Conservation (phyloP, 495 filamentous ascomycete genomes). For the Penicillium fimorum region DNA sequence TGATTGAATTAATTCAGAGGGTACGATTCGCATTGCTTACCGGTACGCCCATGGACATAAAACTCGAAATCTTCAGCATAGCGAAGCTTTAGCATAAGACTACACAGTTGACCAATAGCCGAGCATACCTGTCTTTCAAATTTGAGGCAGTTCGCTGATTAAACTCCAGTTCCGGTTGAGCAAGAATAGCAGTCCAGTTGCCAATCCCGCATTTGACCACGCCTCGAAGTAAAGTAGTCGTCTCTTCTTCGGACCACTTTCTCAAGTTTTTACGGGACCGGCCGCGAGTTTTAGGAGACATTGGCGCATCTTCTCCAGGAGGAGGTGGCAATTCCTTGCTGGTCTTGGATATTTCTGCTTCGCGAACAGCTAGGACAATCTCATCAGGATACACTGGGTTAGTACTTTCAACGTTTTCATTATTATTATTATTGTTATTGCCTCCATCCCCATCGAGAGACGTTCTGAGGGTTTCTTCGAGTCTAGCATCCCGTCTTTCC, state of each 20-base stretch:
- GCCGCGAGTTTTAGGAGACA: constrained; percentile 43
- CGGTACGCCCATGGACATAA: constrained; percentile 64
- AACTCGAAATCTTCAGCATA: constrained; percentile 58
- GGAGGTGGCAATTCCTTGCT: constrained; percentile 8
- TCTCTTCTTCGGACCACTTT: constrained; percentile 85
- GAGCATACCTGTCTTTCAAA: constrained; percentile 70
- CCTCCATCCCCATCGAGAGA: constrained; percentile 25
- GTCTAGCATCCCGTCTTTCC: constrained; percentile 38
- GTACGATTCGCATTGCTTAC: constrained; percentile 17
- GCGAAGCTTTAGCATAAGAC: constrained; percentile 18
- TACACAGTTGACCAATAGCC: not conserved
- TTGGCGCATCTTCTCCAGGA: constrained; percentile 28
- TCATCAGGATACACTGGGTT: constrained; percentile 11
- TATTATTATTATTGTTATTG: constrained; percentile 15
- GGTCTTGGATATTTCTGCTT: constrained; percentile 5
- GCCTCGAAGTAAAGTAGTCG: constrained; percentile 69
- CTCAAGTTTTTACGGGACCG: constrained; percentile 49
- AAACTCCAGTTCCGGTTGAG: constrained; percentile 71
- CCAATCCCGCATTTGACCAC: constrained; percentile 81
- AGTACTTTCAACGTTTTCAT: constrained; percentile 10
- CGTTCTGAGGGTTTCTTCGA: constrained; percentile 39
- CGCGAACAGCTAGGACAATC: not conserved
- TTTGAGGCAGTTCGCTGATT: constrained; percentile 74
- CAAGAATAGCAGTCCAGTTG: constrained; percentile 83
- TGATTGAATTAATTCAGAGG: not conserved